phyloP scores from a whole-genome alignment of 192 early-diverging fungal species.

The Lobosporangium transversale region DNA sequence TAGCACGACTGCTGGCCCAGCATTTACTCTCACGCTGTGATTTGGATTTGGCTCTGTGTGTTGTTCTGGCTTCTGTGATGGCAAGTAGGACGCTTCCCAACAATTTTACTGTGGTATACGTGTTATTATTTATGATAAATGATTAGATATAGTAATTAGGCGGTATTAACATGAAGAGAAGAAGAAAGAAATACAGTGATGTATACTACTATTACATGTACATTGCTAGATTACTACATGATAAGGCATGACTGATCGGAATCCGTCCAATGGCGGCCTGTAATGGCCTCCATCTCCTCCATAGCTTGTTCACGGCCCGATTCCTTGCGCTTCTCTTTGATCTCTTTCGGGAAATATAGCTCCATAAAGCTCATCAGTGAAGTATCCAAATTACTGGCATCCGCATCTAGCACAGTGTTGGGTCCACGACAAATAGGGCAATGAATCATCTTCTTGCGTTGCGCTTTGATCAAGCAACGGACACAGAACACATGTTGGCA shows the following conservation, averaged over 20 bases:
- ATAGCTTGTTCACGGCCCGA: constrained; percentile 69
- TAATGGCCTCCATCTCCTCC: constrained; percentile 69
- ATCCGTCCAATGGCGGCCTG: constrained; percentile 54
- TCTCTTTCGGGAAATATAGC: constrained; percentile 82
- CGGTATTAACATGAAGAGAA: too few relatives aligned
- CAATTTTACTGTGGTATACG: too few relatives aligned
- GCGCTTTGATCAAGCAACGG: constrained; percentile 82
- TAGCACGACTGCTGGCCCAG: too few relatives aligned
- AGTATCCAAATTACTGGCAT: constrained; percentile 69
- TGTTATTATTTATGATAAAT: too few relatives aligned
- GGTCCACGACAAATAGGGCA: constrained; percentile 80
- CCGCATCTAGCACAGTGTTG: constrained; percentile 68
- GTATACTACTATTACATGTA: too few relatives aligned
- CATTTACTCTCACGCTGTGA: too few relatives aligned
- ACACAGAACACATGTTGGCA: constrained; percentile 85
- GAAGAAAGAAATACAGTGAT: too few relatives aligned
- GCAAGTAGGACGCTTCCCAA: too few relatives aligned
- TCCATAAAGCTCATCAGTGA: constrained; percentile 76
- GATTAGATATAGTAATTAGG: too few relatives aligned
- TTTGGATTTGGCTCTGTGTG: too few relatives aligned
- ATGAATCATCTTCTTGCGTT: constrained; percentile 65
- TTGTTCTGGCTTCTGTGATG: too few relatives aligned
- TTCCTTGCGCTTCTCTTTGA: constrained; percentile 75
- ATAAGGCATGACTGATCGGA: constrained; percentile 28
- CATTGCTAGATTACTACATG: too few relatives aligned